A percentile compares a stretch with the other conserved stretches of the same genome.
phyloP scores from a whole-genome alignment of 1,284 basidiomycete species.

The Pseudozyma hubeiensis region DNA sequence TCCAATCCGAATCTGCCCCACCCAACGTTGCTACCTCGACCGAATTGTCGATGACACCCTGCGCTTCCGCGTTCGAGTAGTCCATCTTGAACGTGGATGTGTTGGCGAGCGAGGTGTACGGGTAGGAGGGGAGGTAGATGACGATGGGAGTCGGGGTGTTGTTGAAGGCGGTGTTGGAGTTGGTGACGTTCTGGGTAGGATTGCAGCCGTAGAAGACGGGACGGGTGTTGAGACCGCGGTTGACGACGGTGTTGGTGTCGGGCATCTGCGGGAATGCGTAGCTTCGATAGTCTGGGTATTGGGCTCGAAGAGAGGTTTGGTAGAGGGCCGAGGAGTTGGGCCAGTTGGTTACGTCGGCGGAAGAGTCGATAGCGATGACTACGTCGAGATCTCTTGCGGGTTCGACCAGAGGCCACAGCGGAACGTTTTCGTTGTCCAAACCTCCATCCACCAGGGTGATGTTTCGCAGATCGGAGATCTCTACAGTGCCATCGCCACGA shows the following conservation, averaged over 20 bases:
- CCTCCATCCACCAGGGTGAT: conserved; percentile 64
- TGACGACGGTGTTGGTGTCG: conserved; percentile 73
- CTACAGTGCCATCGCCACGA: conserved; percentile 49
- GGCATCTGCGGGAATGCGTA: conserved; percentile 71
- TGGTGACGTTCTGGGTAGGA: conserved; percentile 67
- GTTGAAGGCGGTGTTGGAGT: conserved; percentile 51
- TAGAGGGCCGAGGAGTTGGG: conserved; percentile 74
- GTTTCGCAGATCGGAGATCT: conserved; percentile 52
- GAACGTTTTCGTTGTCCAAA: conserved; percentile 73
- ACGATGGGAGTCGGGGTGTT: conserved; percentile 69
- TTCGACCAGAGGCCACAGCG: conserved; percentile 76
- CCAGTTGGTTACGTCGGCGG: conserved; percentile 74
- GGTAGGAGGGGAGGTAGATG: conserved; percentile 71
- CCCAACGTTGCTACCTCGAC: conserved; percentile 61
- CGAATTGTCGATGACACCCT: conserved; percentile 62
- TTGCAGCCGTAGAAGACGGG: conserved; percentile 82
- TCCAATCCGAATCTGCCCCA: conserved; percentile 53
- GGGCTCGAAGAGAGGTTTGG: conserved; percentile 62
- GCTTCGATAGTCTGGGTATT: conserved; percentile 40
- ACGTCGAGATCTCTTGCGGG: conserved; percentile 76
- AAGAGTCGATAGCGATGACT: conserved; percentile 78
- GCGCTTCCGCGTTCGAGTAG: conserved; percentile 61
- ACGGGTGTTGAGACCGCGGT: conserved; percentile 76
- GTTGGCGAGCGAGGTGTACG: conserved; percentile 68
- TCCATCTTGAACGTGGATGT: conserved; percentile 66